Evolutionary conservation across 2,329 filamentous ascomycete genomes (phyloP), one percentile per base, ranked within the genome.

Genomic region (Exophiala spinifera): DNA sequence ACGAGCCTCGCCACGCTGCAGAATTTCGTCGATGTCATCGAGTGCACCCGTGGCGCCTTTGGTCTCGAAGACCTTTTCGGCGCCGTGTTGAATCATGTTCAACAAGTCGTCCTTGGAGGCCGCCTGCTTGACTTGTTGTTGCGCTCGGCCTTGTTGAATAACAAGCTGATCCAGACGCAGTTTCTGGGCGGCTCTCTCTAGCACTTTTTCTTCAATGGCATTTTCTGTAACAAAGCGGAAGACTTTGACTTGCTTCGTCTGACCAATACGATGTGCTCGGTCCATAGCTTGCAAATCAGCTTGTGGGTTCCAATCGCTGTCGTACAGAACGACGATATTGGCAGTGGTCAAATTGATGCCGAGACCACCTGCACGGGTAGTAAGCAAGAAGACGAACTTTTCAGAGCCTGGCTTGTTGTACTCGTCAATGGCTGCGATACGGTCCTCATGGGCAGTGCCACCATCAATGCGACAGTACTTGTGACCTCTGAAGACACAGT

Each of bases 231-330:
- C 89, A 65, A 99, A 96, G 56, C 94, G 84, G 76, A 96, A 99
- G 3, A 99, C 94, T 40, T 91, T 82, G 10, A 99, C 94, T 70
- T 99, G 94, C 74, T 99, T 99, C 4, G 90, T 99, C 74, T 99
- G 94, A 36, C 94, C 94, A 64, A 99, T 99, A 75, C 94, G 90
- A 75, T 99, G 94, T 48, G 94, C 94, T 69, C 94, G 89, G 67
- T 99, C 94, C 94, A 99, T 99, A 53, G 94, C 94, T 72, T 99
- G 94, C 56, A 99, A 75, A 83, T 99, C 94, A 15, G 94, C 94
- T 72, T 99, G 94, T 8, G 94, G 94, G 67, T 96, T 97, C 94
- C 94, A 99, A 69, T 99, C 94, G 65, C 91, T 96, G 71, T 99
- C 94, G 67, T 94, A 99, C 5, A 99, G 82, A 25, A 99, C 83